Evolutionary conservation across 331 rosid species (phyloP), one percentile per base, ranked within the genome.

Genomic region (Arachis monticola): DNA sequence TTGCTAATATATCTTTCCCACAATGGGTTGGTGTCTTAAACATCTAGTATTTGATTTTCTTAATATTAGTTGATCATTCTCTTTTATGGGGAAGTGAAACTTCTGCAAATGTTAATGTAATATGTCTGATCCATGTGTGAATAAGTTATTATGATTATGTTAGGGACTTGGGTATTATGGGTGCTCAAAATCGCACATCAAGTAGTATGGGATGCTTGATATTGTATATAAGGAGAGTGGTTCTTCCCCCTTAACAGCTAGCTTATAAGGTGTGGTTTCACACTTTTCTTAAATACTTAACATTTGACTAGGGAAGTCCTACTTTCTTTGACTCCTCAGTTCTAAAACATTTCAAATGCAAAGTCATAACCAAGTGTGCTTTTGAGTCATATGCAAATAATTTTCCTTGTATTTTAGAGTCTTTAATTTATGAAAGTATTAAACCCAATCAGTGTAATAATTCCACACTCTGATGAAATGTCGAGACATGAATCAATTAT

Each of bases 1-100:
- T 67, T 22, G 74, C 65, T 61, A 14, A 8, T 35, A 8, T 35
- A 50, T 45, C 31, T 70, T 70, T 38, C 70, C 69, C n/a, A 32
- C 1, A 32, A 32, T 32, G 38, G 38, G 0, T 38, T 30, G 57
- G 48, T 11, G 48, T 62, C 41, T 73, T 73, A 22, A 17, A n/a
- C 55, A 45, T 48, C 46, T 50, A 55, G 5, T 3, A 32, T 35
- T 10, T 8, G 4, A 30, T 66, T 47, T 59, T 60, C 51, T 17
- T 60, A 32, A 8, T 6, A 14, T 60, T 60, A 32, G 17, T 40
- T 69, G 40, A 73, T 60, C 40, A 38, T 65, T 67, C 53, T 60
- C 52, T 59, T 73, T 65, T 58, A 31, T 48, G 40, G 48, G 17
- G 5, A 5, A 9, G 17, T 58, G 61, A 41, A 72, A 66, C 41